These are phyloP conservation scores for Claviceps fusiformis DNA, from an alignment of 2,329 filamentous ascomycete species.

Conservation along the genomic window DNA sequence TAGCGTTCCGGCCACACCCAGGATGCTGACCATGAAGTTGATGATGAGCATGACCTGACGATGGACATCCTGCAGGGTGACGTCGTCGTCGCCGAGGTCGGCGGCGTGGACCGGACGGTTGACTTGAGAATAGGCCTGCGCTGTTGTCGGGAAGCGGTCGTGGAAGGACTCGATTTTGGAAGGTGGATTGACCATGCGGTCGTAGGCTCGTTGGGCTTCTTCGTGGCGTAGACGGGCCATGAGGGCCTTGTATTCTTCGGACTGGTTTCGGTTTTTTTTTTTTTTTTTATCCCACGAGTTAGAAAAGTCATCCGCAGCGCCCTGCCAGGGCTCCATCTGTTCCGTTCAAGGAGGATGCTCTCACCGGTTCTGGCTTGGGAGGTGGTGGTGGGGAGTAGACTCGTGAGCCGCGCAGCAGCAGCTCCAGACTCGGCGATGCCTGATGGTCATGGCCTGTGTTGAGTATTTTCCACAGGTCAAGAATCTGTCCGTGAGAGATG, in stretches of 20 bases:
- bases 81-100: conserved; percentile 45
- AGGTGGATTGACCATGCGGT: conserved; percentile 58
- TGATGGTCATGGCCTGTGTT: conserved; percentile 5
- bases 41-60: conserved; percentile 74
- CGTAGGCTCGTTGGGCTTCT: conserved; percentile 71
- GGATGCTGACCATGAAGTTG: conserved; percentile 78
- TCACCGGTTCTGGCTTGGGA: conserved; percentile 63
- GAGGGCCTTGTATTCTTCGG: conserved; percentile 68
- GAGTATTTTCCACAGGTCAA: conserved; percentile 45
- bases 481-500: conserved; percentile 57
- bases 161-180: conserved; percentile 43
- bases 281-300: background rate
- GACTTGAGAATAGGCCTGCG: conserved; percentile 41
- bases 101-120: conserved; percentile 32
- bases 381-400: conserved; percentile 71
- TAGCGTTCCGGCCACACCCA: conserved; percentile 62
- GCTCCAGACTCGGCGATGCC: conserved; percentile 43
- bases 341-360: conserved; percentile 14
- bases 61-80: conserved; percentile 60
- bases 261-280: conserved; percentile 29
- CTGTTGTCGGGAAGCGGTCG: conserved; percentile 42
- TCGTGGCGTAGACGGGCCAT: conserved; percentile 76
- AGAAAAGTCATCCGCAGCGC: conserved; percentile 2
- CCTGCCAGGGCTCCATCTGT: background rate
- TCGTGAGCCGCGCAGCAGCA: conserved; percentile 55